These are phyloP conservation scores for Chloromonas sp. DNA, from an alignment of 163 green algal genomes.

Conservation along the genomic window DNA sequence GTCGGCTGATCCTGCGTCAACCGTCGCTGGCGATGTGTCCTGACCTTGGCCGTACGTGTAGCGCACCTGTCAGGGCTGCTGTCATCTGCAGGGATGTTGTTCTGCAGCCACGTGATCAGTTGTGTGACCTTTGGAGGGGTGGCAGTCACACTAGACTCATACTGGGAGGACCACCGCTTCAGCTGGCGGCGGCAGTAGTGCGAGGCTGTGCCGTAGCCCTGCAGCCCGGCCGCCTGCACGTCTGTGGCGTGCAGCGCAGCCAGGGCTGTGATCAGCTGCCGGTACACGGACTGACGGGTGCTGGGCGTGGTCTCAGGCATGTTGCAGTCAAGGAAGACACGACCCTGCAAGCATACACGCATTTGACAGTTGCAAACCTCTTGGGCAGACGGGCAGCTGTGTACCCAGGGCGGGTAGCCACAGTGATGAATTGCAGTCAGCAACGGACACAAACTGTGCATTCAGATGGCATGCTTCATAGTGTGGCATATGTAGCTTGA, in stretches of 20 bases:
- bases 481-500: neutral
- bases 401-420: too few species aligned
- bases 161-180: conserved; percentile 80
- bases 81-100: conserved; percentile 64
- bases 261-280: conserved; percentile 69
- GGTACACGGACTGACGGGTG: conserved; percentile 59
- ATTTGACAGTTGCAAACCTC: neutral
- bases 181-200: conserved; percentile 55
- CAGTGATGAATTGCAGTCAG: too few species aligned
- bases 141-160: conserved; percentile 30
- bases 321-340: conserved; percentile 70
- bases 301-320: conserved; percentile 44
- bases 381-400: neutral
- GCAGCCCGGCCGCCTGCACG: neutral
- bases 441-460: neutral
- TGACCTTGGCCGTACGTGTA: too few species aligned
- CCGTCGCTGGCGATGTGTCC: too few species aligned
- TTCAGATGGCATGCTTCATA: neutral
- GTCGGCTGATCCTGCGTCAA: too few species aligned
- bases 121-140: conserved; percentile 54
- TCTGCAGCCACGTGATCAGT: conserved; percentile 72
- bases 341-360: conserved; percentile 27
- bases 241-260: conserved; percentile 71
- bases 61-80: neutral
- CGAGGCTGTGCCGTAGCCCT: neutral